Percentiles rank a stretch among this genome's conserved stretches.
These are phyloP conservation scores for Syncephalastrum sp. DNA, from an alignment of 371 early-diverging fungal genomes.

Conservation along the genomic window DNA sequence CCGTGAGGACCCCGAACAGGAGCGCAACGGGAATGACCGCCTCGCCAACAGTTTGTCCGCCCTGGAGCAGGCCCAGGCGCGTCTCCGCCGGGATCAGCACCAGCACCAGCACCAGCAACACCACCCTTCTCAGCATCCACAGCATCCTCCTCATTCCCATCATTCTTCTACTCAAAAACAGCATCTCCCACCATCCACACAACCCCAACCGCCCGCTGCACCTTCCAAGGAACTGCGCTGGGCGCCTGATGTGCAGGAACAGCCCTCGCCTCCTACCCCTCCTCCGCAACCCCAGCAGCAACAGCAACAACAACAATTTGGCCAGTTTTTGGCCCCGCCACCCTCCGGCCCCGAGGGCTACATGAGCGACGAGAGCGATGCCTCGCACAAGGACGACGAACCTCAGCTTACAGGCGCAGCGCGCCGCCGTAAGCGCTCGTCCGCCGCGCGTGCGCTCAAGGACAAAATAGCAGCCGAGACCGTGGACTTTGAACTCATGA, in stretches of 20 bases:
- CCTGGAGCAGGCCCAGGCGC: slow-evolving; percentile 41
- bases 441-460: slow-evolving; percentile 55
- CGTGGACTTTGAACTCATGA: slow-evolving; percentile 76
- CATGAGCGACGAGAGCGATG: slow-evolving; percentile 57
- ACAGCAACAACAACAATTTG: slow-evolving; percentile 10
- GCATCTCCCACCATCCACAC: background rate
- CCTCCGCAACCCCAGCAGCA: slow-evolving; percentile 1
- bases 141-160: too few relatives aligned
- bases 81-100: slow-evolving; percentile 19
- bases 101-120: slow-evolving; percentile 5
- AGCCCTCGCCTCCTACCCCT: slow-evolving; percentile 6
- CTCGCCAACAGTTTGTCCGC: slow-evolving; percentile 21
- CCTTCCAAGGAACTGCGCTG: background rate
- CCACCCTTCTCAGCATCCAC: background rate
- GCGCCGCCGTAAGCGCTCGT: slow-evolving; percentile 45
- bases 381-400: slow-evolving; percentile 30
- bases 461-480: slow-evolving; percentile 82
- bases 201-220: background rate
- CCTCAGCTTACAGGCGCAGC: slow-evolving; percentile 42
- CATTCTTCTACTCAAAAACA: background rate
- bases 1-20: slow-evolving; percentile 17
- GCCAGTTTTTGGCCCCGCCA: slow-evolving; percentile 28
- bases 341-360: slow-evolving; percentile 24
- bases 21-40: background rate
- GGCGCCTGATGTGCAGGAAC: slow-evolving; percentile 1